These are phyloP conservation scores for Colletotrichum coccodes DNA, from an alignment of 2,329 filamentous ascomycete genomes.

Conservation along the genomic window DNA sequence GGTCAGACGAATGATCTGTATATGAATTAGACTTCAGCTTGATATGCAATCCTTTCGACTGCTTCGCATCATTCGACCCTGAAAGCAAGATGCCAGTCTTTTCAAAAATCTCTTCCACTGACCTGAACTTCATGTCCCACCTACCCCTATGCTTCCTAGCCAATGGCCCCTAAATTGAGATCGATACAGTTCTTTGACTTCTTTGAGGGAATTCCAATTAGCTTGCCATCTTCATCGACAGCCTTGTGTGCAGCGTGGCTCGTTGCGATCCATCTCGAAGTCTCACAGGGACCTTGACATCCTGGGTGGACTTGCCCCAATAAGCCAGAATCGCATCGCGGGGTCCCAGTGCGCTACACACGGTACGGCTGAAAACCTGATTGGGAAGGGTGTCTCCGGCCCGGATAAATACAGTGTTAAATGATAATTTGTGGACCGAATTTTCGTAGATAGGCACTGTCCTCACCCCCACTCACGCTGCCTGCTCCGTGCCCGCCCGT, in stretches of 20 bases:
- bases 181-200: not conserved
- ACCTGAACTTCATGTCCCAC: not conserved
- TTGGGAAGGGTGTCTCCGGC: not conserved
- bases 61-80: not conserved
- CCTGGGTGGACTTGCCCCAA: not conserved
- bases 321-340: not conserved
- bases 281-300: not conserved
- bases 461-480: not conserved
- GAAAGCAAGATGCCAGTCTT: not conserved
- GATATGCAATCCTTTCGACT: no score
- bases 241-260: not conserved
- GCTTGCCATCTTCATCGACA: not conserved
- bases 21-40: not conserved
- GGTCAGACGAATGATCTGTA: not conserved
- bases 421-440: fast-evolving
- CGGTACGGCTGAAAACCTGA: not conserved
- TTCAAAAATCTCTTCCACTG: not conserved
- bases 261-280: no score
- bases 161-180: not conserved
- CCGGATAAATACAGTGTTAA: conserved; percentile 31
- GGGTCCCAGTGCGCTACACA: conserved; percentile 4
- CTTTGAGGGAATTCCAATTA: not conserved
- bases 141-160: not conserved
- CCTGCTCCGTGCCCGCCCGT: conserved; percentile 3
- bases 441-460: conserved; percentile 2